These are phyloP conservation scores for Bipolaris zeicola DNA, from an alignment of 2,329 filamentous ascomycete genomes.

Conservation along the genomic window DNA sequence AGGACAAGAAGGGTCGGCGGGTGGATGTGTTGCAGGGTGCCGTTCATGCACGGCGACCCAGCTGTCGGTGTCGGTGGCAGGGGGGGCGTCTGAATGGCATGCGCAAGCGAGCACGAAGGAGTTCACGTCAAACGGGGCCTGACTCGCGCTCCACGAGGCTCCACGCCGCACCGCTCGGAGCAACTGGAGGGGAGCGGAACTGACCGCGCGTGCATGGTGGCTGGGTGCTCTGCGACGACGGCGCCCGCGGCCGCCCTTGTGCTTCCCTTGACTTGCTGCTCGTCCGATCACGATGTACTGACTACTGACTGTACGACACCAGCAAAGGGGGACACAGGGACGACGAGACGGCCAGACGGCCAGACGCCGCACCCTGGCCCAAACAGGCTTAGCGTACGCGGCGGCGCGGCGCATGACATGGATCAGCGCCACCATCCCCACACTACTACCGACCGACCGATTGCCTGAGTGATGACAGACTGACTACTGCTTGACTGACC, in stretches of 20 bases:
- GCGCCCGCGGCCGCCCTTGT: slow-evolving; percentile 13
- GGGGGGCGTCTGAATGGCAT: slow-evolving; percentile 17
- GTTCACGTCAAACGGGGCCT: slow-evolving; percentile 26
- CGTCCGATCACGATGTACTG: too few species aligned
- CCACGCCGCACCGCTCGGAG: slow-evolving; percentile 5
- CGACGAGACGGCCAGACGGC: not conserved
- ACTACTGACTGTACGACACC: too few species aligned
- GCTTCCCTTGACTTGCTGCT: too few species aligned
- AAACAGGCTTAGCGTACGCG: not conserved
- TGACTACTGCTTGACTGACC: not conserved
- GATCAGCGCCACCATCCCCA: slow-evolving; percentile 13
- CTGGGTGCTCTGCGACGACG: slow-evolving; percentile 23
- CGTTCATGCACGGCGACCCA: slow-evolving; percentile 27
- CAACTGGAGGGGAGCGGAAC: slow-evolving; percentile 21
- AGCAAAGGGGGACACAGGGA: not conserved
- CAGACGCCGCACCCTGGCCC: slow-evolving; percentile 1
- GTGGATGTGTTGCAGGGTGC: slow-evolving; percentile 21
- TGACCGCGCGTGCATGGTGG: slow-evolving; percentile 23
- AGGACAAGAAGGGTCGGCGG: slow-evolving; percentile 15
- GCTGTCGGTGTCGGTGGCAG: slow-evolving; percentile 16
- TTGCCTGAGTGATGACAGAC: not conserved
- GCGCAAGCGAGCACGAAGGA: slow-evolving; percentile 28
- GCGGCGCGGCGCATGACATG: not conserved
- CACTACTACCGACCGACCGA: slow-evolving; percentile 7
- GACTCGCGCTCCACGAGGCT: slow-evolving; percentile 13